phyloP scores from a whole-genome alignment of 2,329 filamentous ascomycete genomes.

The Arthrobotrys sphaeroides region DNA sequence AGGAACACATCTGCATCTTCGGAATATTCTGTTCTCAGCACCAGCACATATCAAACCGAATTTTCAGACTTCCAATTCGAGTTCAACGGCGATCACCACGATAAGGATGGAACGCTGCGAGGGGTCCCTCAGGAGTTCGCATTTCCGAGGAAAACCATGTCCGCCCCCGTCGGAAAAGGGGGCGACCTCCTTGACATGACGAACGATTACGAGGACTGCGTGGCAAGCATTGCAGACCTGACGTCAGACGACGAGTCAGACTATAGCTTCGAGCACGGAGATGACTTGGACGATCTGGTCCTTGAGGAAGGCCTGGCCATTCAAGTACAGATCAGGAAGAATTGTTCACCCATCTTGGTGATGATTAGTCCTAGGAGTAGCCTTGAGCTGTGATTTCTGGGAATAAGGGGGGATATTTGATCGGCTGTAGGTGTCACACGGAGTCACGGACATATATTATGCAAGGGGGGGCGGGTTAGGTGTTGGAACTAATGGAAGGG shows the following conservation, averaged over 20 bases:
- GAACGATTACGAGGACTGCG: conserved; percentile 45
- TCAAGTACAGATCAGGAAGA: conserved; percentile 37
- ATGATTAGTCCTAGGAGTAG: conserved; percentile 34
- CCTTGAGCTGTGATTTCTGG: conserved; percentile 25
- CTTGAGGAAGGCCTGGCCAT: conserved; percentile 41
- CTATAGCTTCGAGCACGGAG: conserved; percentile 38
- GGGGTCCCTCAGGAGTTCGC: not conserved
- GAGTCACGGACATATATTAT: conserved; percentile 9
- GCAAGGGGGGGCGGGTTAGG: not conserved
- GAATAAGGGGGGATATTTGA: not conserved
- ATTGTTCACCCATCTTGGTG: conserved; percentile 22
- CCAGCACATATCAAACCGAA: conserved; percentile 44
- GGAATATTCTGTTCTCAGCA: conserved; percentile 42
- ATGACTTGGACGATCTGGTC: conserved; percentile 41
- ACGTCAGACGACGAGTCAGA: conserved; percentile 50
- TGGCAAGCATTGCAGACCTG: conserved; percentile 40
- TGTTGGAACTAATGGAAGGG: not conserved
- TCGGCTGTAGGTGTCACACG: not conserved
- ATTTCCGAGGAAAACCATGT: not conserved
- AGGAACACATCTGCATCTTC: conserved; percentile 47
- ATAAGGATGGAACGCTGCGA: conserved; percentile 11
- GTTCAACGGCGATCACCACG: conserved; percentile 9
- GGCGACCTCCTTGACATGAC: conserved; percentile 26
- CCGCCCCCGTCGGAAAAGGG: conserved; percentile 6
- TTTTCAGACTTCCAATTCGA: conserved; percentile 53